phyloP scores from a whole-genome alignment of 2,329 filamentous ascomycete species.

The Ascocoryne sarcoides region DNA sequence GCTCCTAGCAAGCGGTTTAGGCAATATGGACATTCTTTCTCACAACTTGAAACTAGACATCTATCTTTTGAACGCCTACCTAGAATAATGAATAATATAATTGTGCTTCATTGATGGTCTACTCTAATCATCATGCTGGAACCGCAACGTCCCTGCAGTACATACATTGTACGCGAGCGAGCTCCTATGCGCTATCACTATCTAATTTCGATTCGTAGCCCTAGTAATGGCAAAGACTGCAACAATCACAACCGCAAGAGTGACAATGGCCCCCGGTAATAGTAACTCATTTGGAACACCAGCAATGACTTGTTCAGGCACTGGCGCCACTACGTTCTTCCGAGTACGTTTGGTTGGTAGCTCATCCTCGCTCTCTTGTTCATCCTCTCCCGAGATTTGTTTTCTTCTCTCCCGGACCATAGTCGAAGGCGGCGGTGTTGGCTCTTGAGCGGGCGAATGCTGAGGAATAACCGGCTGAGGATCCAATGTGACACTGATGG shows the following conservation, averaged over 20 bases:
- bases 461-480: constrained; percentile 39
- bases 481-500: constrained; percentile 57
- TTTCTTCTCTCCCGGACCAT: constrained; percentile 41
- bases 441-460: constrained; percentile 38
- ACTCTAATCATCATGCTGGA: no score
- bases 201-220: constrained; percentile 36
- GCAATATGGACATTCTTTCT: no score
- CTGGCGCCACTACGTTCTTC: constrained; percentile 27
- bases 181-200: no score
- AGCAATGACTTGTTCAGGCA: constrained; percentile 62
- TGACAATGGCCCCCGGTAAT: constrained; percentile 87
- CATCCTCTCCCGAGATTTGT: constrained; percentile 35
- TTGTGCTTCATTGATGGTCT: no score
- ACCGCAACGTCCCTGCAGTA: no score
- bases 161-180: no score
- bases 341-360: constrained; percentile 35
- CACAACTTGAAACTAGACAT: no score
- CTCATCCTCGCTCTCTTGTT: constrained; percentile 44
- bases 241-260: constrained; percentile 88
- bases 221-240: constrained; percentile 86
- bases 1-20: no score
- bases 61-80: no score
- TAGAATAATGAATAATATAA: no score
- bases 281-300: constrained; percentile 92
- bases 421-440: constrained; percentile 41